A percentile compares a stretch with the other conserved stretches of the same genome.
phyloP scores from a whole-genome alignment of 2,329 filamentous ascomycete species.

The Fusarium illudens region DNA sequence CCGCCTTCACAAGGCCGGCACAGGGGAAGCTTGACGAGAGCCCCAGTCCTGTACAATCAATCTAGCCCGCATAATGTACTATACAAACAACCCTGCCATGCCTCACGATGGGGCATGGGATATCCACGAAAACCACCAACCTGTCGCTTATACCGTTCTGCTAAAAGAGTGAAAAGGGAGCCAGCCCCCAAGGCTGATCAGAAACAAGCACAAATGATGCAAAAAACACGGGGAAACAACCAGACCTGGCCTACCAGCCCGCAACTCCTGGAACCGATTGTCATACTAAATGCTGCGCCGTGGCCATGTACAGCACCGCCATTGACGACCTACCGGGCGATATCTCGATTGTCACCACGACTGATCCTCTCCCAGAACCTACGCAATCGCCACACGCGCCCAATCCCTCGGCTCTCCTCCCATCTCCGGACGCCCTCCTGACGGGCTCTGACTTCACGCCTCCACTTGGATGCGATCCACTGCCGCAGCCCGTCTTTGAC shows the following conservation, averaged over 20 bases:
- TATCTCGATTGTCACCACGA: slow-evolving; percentile 46
- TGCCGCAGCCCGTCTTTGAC: slow-evolving; percentile 72
- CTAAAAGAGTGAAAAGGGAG: slow-evolving; percentile 15
- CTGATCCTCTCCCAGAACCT: slow-evolving; percentile 73
- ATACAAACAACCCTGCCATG: slow-evolving; percentile 32
- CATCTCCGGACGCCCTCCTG: slow-evolving; percentile 57
- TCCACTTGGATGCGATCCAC: slow-evolving; percentile 70
- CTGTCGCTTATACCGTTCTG: not conserved
- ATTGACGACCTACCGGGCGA: slow-evolving; percentile 31
- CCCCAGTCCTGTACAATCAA: slow-evolving; percentile 35
- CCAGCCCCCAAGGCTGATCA: not conserved
- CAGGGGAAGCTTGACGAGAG: slow-evolving; percentile 6
- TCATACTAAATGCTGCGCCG: not conserved
- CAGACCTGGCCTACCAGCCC: not conserved
- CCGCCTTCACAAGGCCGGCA: not conserved
- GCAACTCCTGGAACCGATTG: not conserved
- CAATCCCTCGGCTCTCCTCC: slow-evolving; percentile 62
- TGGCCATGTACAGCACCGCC: not conserved
- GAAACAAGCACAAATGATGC: not conserved
- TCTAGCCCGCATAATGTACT: slow-evolving; percentile 41
- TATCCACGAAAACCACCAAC: slow-evolving; percentile 1
- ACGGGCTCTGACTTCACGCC: slow-evolving; percentile 59
- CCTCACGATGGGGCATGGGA: not conserved
- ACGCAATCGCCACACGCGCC: slow-evolving; percentile 68
- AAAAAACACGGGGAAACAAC: not conserved